Percentiles rank a stretch among this genome's conserved stretches.
Conservation (phyloP, 2,329 filamentous ascomycete species). For the Colletotrichum incanum region DNA sequence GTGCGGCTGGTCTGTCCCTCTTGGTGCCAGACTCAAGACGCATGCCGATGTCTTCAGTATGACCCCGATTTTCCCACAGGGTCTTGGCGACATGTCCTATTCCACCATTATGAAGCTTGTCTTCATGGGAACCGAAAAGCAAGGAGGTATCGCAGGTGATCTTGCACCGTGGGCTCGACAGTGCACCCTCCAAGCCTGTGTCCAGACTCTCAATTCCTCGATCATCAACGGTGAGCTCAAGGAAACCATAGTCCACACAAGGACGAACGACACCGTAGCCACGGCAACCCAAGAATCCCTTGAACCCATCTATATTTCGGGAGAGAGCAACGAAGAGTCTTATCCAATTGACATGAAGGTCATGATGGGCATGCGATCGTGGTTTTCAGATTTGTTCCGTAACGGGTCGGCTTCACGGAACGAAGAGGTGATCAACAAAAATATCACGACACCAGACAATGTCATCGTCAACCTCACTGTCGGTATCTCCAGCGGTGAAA, state of each 20-base stretch:
- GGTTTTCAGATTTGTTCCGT: constrained; percentile 51
- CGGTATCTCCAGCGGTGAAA: constrained; percentile 51
- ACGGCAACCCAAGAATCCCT: constrained; percentile 31
- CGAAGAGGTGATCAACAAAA: constrained; percentile 47
- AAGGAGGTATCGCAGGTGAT: constrained; percentile 45
- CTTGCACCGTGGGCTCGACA: constrained; percentile 51
- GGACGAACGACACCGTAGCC: constrained; percentile 49
- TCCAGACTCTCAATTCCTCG: constrained; percentile 49
- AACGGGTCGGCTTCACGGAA: constrained; percentile 50
- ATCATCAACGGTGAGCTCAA: constrained; percentile 49
- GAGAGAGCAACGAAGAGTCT: constrained; percentile 24
- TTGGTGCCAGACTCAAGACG: constrained; percentile 47
- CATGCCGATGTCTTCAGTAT: constrained; percentile 52
- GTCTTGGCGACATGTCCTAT: constrained; percentile 48
- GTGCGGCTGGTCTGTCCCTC: constrained; percentile 52
- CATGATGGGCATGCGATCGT: constrained; percentile 51
- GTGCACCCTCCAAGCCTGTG: constrained; percentile 50
- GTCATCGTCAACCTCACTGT: constrained; percentile 53
- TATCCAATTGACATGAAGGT: constrained; percentile 50
- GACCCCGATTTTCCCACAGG: constrained; percentile 50
- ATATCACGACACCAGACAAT: constrained; percentile 45
- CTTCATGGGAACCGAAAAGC: constrained; percentile 53
- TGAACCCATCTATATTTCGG: constrained; percentile 45
- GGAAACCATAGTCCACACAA: constrained; percentile 45
- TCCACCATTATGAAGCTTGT: constrained; percentile 52